Conservation (phyloP, 2,329 filamentous ascomycete genomes). For the Colletotrichum sp. region DNA sequence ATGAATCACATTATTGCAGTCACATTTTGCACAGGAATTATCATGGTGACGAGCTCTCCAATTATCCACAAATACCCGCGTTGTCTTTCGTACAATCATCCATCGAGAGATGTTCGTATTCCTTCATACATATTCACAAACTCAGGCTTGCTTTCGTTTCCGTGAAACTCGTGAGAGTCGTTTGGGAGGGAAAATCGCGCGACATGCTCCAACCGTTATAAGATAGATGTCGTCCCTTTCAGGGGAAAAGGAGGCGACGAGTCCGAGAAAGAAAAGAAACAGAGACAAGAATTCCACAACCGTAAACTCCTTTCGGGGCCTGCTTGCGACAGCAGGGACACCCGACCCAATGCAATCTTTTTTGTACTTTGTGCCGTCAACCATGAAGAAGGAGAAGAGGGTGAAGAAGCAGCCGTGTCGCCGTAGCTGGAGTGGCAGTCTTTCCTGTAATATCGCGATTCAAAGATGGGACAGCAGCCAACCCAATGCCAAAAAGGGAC, state of each 20-base stretch:
- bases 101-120: neutral
- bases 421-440: neutral
- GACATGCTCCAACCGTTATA: neutral
- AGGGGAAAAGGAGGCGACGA: neutral
- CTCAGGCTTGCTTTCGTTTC: neutral
- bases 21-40: neutral
- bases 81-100: constrained; percentile 5
- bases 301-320: constrained; percentile 6
- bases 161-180: neutral
- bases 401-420: neutral
- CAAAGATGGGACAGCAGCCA: neutral
- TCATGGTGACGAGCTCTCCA: neutral
- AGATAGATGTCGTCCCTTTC: neutral
- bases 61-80: neutral
- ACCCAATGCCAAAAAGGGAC: neutral
- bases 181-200: neutral
- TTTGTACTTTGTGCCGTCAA: neutral
- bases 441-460: neutral
- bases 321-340: neutral
- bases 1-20: neutral
- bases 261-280: neutral
- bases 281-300: neutral
- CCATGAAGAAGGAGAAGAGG: neutral
- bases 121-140: neutral
- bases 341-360: constrained; percentile 13